Evolutionary conservation across 1,139 yeast species (phyloP), one percentile per base, ranked within the genome.

Genomic region (Petasospora fabianii): DNA sequence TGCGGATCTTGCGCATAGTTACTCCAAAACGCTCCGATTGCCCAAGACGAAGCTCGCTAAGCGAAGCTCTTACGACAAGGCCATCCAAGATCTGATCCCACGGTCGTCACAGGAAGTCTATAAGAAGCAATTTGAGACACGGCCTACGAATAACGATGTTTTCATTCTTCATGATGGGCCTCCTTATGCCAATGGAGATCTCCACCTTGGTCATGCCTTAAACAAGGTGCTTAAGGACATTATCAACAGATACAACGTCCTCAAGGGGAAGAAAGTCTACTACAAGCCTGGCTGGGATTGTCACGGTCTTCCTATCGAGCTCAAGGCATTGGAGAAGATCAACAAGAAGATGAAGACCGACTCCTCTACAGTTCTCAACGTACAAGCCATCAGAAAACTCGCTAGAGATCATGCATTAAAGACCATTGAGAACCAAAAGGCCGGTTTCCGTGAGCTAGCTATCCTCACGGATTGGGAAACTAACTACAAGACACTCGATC

Each of bases 281-380:
- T 92, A 86, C 56, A 71, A 73, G 33, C 97, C 97, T 0, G 99
- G 99, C 1, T 92, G 98, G 97, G 99, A 92, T 60, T 92, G 98
- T 56, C 99, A 92, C 64, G 99, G 99, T 0, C 66, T 92, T 24
- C 99, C 99, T 1, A 92, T 92, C 47, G 99, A 92, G 60, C 69
- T 86, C 60, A 87, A 87, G 52, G 95, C 95, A 0, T 62, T 85
- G 30, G 77, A 76, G 42, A 66, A 69, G 31, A 48, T 65, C 36
- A 69, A 64, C 47, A 60, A 60, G 40, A 57, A 65, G 39, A 61
- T 69, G 44, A 59, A 58, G 37, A 62, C 58, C 26, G 64, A 59
- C 24, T 55, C 61, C 1, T 54, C 59, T 19, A 59, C 44, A 33
- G 47, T 47, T 2, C 32, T 59, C 30, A 60, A 73, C 9, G 70